phyloP scores from a whole-genome alignment of 2,329 filamentous ascomycete species.

The Pseudogymnoascus sp. region DNA sequence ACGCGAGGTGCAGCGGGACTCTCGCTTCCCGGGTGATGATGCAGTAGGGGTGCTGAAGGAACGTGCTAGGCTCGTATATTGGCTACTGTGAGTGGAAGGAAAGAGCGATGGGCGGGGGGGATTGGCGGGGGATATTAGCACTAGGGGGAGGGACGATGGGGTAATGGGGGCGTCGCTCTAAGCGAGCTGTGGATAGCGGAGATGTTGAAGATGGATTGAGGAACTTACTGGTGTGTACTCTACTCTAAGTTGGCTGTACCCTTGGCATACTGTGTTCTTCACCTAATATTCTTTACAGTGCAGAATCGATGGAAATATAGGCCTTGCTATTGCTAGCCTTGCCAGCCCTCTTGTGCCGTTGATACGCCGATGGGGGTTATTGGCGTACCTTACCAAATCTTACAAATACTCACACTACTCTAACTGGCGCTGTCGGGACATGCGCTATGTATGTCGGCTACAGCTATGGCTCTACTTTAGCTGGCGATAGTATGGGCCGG shows the following conservation, averaged over 20 bases:
- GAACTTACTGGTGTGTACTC: not conserved
- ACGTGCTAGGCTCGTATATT: not conserved
- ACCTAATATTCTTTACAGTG: not conserved
- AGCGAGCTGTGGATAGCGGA: not conserved
- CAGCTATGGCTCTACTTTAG: not conserved
- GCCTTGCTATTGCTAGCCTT: not conserved
- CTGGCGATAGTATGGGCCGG: not conserved
- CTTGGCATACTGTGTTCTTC: not conserved
- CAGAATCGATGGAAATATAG: not conserved
- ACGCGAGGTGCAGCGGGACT: conserved; percentile 1
- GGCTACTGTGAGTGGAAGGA: not conserved
- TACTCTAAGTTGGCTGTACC: not conserved
- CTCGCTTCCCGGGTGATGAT: not conserved
- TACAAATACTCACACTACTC: not conserved
- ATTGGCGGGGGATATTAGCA: not conserved
- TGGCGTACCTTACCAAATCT: not conserved
- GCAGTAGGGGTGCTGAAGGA: not conserved
- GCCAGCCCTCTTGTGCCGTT: not conserved
- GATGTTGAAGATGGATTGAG: not conserved
- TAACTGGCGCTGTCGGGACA: not conserved
- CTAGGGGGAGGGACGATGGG: not conserved
- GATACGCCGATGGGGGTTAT: no score
- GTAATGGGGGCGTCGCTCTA: not conserved
- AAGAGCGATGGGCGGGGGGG: not conserved
- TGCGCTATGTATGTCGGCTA: not conserved